A percentile compares a stretch with the other conserved stretches of the same genome.
These are phyloP conservation scores for Lablab purpureus DNA, from an alignment of 306 rosid species.

Conservation along the genomic window DNA sequence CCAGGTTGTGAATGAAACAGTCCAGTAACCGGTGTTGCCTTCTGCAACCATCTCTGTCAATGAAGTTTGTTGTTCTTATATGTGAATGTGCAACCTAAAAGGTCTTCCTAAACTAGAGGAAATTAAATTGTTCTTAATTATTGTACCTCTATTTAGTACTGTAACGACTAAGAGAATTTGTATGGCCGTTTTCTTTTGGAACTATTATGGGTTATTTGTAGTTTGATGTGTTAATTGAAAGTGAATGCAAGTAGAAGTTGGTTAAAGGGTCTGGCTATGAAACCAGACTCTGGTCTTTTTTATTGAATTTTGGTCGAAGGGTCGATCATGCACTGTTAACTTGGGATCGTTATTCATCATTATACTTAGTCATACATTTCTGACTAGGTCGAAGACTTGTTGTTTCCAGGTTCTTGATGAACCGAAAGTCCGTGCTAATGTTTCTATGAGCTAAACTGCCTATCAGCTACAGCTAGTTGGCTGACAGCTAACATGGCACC, in stretches of 20 bases:
- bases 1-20: background rate
- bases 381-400: slow-evolving; percentile 2
- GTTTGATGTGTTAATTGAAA: slow-evolving; percentile 19
- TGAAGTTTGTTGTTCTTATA: slow-evolving; percentile 4
- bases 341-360: background rate
- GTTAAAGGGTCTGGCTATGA: background rate
- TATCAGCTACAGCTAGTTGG: background rate
- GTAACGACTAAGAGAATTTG: background rate
- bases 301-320: slow-evolving; percentile 12
- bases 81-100: slow-evolving; percentile 23
- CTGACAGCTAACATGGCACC: background rate
- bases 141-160: background rate
- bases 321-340: slow-evolving; percentile 24
- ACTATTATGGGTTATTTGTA: slow-evolving; percentile 22
- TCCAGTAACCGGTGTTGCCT: background rate
- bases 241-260: slow-evolving; percentile 1
- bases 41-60: background rate
- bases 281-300: background rate
- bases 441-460: slow-evolving; percentile 7
- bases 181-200: slow-evolving; percentile 16
- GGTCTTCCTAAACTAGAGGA: background rate
- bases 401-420: slow-evolving; percentile 29
- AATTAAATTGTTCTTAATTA: slow-evolving; percentile 17
- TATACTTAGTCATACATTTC: slow-evolving; percentile 5
- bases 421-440: background rate